phyloP scores from a whole-genome alignment of 495 filamentous ascomycete species.

The Penicillium salamii region DNA sequence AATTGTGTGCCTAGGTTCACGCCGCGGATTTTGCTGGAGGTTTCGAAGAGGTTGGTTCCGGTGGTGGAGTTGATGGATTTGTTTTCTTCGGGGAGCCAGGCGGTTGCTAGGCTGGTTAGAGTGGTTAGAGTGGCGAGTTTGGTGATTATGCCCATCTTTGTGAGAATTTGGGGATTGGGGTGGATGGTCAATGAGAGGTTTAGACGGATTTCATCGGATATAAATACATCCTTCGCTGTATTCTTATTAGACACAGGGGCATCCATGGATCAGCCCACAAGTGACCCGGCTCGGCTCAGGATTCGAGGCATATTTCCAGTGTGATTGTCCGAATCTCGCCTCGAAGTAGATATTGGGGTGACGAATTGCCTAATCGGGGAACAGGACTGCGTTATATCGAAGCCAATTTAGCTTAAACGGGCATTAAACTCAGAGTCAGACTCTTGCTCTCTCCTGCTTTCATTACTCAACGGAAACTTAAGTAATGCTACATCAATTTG shows the following conservation, averaged over 20 bases:
- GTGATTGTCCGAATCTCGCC: not conserved
- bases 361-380: slow-evolving; percentile 3
- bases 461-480: too few species aligned
- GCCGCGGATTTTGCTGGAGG: slow-evolving; percentile 50
- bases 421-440: too few species aligned
- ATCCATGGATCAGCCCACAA: too few species aligned
- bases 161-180: not conserved
- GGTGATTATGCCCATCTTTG: slow-evolving; percentile 1
- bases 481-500: too few species aligned
- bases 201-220: not conserved
- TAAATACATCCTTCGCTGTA: not conserved
- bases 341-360: not conserved
- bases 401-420: too few species aligned
- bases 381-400: not conserved
- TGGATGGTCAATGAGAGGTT: too few species aligned
- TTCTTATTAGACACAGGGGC: too few species aligned
- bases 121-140: slow-evolving; percentile 5
- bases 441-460: too few species aligned
- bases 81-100: slow-evolving; percentile 34
- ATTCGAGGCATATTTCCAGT: not conserved
- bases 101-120: slow-evolving; percentile 12
- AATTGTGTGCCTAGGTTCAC: slow-evolving; percentile 62
- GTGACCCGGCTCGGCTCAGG: not conserved
- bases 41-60: slow-evolving; percentile 29
- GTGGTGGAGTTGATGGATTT: slow-evolving; percentile 22